Percentiles rank a stretch among this genome's conserved stretches.
These are phyloP conservation scores for Tagetes erecta DNA, from an alignment of 129 eudicot species.

Conservation along the genomic window DNA sequence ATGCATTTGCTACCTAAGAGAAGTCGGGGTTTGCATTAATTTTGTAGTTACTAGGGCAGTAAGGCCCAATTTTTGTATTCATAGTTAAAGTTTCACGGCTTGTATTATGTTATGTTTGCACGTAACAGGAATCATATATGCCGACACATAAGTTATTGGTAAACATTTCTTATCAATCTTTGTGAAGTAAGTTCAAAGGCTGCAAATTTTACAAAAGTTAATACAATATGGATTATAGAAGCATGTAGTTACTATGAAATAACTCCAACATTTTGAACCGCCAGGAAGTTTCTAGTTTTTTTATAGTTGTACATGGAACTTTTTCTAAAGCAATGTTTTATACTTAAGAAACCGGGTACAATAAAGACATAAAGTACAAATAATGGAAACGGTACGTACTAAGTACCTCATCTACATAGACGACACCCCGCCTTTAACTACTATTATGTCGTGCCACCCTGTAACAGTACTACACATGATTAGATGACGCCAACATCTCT, in stretches of 20 bases:
- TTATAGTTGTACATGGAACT: not conserved
- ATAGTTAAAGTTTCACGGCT: not conserved
- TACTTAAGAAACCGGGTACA: not conserved
- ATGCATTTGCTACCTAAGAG: not conserved
- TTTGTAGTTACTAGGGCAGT: constrained; percentile 14
- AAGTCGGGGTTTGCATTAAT: not conserved
- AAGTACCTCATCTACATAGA: not conserved
- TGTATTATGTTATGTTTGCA: not conserved
- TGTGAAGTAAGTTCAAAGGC: not conserved
- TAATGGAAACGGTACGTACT: not conserved
- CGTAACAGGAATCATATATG: not conserved
- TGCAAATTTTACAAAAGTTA: not conserved
- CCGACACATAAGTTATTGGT: not conserved
- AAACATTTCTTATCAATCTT: not conserved
- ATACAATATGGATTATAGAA: not conserved
- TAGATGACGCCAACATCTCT: not conserved
- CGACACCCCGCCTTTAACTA: not conserved
- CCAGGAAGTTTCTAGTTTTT: not conserved
- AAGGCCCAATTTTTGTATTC: not conserved
- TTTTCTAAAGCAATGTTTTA: not conserved
- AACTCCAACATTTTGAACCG: not conserved
- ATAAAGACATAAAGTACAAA: not conserved
- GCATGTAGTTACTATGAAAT: not conserved
- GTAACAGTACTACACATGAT: not conserved
- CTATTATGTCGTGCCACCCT: not conserved